phyloP scores from a whole-genome alignment of 352 stramenopile genomes.

The Elongisporangium senticosum region DNA sequence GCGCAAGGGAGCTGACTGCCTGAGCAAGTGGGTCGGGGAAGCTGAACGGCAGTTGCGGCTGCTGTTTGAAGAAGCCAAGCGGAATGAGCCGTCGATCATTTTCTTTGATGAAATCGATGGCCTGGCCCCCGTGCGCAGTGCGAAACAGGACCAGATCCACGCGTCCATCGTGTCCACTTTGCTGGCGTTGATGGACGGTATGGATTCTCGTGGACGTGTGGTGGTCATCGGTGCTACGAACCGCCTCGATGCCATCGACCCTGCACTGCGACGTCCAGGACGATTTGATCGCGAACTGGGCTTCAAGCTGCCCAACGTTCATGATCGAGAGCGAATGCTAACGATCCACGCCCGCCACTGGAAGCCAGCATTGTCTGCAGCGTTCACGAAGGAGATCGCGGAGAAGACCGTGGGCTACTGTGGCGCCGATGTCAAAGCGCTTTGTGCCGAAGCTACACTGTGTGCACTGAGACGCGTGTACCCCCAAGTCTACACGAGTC shows the following conservation, averaged over 20 bases:
- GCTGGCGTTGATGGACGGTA: constrained; percentile 90
- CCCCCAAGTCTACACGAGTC: constrained; percentile 81
- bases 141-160: constrained; percentile 93
- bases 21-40: constrained; percentile 92
- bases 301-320: constrained; percentile 85
- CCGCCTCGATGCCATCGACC: constrained; percentile 93
- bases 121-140: constrained; percentile 87
- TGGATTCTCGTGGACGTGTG: constrained; percentile 85
- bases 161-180: constrained; percentile 91
- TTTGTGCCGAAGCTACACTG: constrained; percentile 88
- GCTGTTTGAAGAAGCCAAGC: constrained; percentile 89
- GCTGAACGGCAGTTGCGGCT: constrained; percentile 87
- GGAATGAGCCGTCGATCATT: constrained; percentile 91
- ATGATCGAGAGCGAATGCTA: constrained; percentile 83
- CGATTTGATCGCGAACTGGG: constrained; percentile 90
- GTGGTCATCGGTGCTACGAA: constrained; percentile 99
- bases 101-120: constrained; percentile 95
- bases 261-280: constrained; percentile 91
- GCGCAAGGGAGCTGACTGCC: constrained; percentile 88
- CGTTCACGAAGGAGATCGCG: constrained; percentile 71
- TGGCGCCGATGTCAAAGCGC: constrained; percentile 88
- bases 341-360: constrained; percentile 85
- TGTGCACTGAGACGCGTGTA: constrained; percentile 83
- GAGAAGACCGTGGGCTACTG: constrained; percentile 87
- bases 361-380: constrained; percentile 59